Evolutionary conservation across 2,329 filamentous ascomycete species (phyloP).

Genomic region (Fusarium drepaniforme): DNA sequence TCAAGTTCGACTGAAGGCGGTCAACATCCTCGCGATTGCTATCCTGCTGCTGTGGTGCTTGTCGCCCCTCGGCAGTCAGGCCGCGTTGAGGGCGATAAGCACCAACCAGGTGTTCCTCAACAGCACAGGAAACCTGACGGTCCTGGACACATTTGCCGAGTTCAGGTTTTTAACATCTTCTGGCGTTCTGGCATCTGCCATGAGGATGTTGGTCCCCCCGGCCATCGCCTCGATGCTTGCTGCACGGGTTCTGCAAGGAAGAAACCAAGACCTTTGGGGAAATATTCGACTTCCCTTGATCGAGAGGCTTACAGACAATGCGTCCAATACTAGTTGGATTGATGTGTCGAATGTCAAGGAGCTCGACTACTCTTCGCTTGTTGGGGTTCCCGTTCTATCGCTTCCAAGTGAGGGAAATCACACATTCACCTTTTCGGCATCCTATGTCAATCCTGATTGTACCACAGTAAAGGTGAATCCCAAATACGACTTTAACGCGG

Average conservation of each 20-base stretch:
- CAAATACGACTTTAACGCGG: neutral
- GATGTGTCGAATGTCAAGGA: neutral
- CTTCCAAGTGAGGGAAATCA: neutral
- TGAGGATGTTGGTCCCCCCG: neutral
- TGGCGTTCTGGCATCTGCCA: too few relatives aligned
- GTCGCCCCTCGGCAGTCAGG: neutral
- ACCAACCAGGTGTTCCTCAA: neutral
- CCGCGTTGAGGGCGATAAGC: neutral
- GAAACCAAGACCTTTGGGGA: neutral
- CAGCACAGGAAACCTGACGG: neutral
- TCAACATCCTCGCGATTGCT: neutral
- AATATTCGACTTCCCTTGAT: neutral
- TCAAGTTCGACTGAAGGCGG: neutral
- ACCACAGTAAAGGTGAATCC: neutral
- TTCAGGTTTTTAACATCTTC: too few relatives aligned
- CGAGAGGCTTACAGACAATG: neutral
- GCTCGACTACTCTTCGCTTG: neutral
- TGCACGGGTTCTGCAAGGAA: neutral
- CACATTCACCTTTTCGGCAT: neutral
- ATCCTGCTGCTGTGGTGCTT: neutral
- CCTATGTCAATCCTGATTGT: neutral
- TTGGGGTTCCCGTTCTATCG: neutral
- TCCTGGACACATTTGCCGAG: neutral
- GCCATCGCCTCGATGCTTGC: rapidly evolving
- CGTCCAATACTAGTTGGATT: neutral